Base-by-base conservation (phyloP, 2,329 filamentous ascomycete species). In the Coniochaeta sp. region DNA sequence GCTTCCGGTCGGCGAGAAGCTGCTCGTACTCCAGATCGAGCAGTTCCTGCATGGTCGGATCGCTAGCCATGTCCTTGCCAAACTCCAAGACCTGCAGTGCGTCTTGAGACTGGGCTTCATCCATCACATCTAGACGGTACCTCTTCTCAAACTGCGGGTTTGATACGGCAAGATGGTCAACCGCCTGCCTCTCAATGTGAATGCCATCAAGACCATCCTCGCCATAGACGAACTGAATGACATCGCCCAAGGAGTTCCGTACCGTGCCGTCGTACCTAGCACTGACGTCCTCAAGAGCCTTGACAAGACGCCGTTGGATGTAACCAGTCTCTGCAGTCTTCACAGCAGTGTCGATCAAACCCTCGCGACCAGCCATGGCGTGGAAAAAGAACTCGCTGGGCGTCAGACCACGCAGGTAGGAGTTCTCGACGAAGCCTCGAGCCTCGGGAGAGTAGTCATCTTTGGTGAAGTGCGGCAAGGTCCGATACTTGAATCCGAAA, bases 251-350 rank as follows among this genome's bases (percentile, higher is more conserved):
- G 2, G 95, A 99, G 75, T 99, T 99, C 62, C 95, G 89, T 30
- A 99, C 92, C 6, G 95, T 99, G 64, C 93, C 93, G 69, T 99
- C 95, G 71, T 99, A 99, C 71, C 96, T 96, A 62, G 93, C 93
- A 80, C 93, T 96, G 58, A 98, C 89, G 74, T 99, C 95, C 81
- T 99, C 95, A 3, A 99, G 84, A 12, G 96, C 96, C 77, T 99
- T 99, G 70, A 99, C 95, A 54, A 99, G 84, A 81, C 96, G 92
- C 77, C 95, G 91, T 76, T 99, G 96, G 65, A 99, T 99, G 74
- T 99, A 99, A 77, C 95, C 95, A 61, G 96, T 99, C 76, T 99
- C 96, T 22, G 95, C 95, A 65, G 95, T 99, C 84, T 99, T 99
- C 77, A 99, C 96, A 66, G 95, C 95, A 58, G 95, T 99, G 83